phyloP scores from a whole-genome alignment of 2,329 filamentous ascomycete species.

The Parascedosporium putredinis region DNA sequence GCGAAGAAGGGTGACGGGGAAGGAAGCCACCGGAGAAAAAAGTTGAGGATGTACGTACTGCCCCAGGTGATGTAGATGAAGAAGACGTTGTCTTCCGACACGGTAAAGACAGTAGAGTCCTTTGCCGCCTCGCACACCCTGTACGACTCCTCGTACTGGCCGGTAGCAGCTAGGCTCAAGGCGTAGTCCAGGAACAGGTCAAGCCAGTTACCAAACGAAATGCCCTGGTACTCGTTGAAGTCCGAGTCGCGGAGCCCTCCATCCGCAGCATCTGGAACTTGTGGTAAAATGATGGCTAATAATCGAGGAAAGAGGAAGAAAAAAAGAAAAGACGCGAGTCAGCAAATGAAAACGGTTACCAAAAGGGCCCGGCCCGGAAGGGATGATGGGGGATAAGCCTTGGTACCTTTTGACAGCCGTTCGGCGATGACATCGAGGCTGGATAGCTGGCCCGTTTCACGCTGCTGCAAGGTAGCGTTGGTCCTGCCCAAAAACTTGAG shows the following conservation, averaged over 20 bases:
- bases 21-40: too few relatives aligned
- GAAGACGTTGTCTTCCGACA: slow-evolving; percentile 56
- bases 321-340: neutral
- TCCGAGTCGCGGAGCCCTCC: slow-evolving; percentile 13
- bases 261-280: slow-evolving; percentile 15
- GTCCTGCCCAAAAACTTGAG: slow-evolving; percentile 41
- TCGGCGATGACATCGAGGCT: slow-evolving; percentile 46
- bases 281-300: slow-evolving; percentile 10
- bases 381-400: too few relatives aligned
- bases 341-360: neutral
- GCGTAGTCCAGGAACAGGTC: slow-evolving; percentile 86
- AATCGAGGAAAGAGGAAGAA: neutral
- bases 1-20: neutral
- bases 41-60: slow-evolving; percentile 31
- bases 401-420: slow-evolving; percentile 40
- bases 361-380: neutral
- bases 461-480: slow-evolving; percentile 13
- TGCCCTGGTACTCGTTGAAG: slow-evolving; percentile 54
- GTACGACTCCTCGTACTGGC: slow-evolving; percentile 64
- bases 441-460: slow-evolving; percentile 15
- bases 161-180: slow-evolving; percentile 58
- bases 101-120: slow-evolving; percentile 74
- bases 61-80: slow-evolving; percentile 71
- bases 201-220: slow-evolving; percentile 76
- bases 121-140: slow-evolving; percentile 67